phyloP scores from a whole-genome alignment of 371 early-diverging fungal genomes.

The Lichtheimia ramosa region DNA sequence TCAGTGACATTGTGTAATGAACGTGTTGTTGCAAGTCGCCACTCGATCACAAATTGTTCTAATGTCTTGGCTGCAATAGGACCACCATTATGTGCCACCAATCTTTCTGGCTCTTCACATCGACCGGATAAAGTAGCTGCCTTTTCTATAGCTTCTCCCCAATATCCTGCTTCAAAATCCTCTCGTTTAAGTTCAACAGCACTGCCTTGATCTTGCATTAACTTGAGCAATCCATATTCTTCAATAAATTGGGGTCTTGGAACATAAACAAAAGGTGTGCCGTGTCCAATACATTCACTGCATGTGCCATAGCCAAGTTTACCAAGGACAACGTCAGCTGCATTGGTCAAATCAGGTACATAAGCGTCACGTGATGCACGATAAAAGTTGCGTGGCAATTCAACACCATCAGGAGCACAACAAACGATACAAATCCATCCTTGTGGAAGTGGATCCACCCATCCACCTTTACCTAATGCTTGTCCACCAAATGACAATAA shows the following conservation, averaged over 20 bases:
- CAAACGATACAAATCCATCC: slow-evolving; percentile 80
- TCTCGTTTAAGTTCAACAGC: slow-evolving; percentile 63
- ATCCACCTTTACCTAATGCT: slow-evolving; percentile 44
- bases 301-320: slow-evolving; percentile 85
- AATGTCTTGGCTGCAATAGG: slow-evolving; percentile 49
- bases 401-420: slow-evolving; percentile 54
- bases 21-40: slow-evolving; percentile 15
- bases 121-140: slow-evolving; percentile 40
- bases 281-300: slow-evolving; percentile 76
- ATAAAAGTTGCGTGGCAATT: slow-evolving; percentile 59
- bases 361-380: slow-evolving; percentile 64
- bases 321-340: slow-evolving; percentile 75
- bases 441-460: slow-evolving; percentile 63
- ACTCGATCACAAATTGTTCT: slow-evolving; percentile 50
- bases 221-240: slow-evolving; percentile 67
- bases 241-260: slow-evolving; percentile 80
- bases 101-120: slow-evolving; percentile 31
- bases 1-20: too few relatives aligned
- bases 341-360: slow-evolving; percentile 76
- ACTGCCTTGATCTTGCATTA: slow-evolving; percentile 67
- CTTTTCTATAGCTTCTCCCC: slow-evolving; percentile 49
- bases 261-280: slow-evolving; percentile 74
- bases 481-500: slow-evolving; percentile 82
- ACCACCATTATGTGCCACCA: slow-evolving; percentile 58
- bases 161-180: slow-evolving; percentile 63